Conservation (phyloP, 352 stramenopile species). For the Halophytophthora polymorphica region DNA sequence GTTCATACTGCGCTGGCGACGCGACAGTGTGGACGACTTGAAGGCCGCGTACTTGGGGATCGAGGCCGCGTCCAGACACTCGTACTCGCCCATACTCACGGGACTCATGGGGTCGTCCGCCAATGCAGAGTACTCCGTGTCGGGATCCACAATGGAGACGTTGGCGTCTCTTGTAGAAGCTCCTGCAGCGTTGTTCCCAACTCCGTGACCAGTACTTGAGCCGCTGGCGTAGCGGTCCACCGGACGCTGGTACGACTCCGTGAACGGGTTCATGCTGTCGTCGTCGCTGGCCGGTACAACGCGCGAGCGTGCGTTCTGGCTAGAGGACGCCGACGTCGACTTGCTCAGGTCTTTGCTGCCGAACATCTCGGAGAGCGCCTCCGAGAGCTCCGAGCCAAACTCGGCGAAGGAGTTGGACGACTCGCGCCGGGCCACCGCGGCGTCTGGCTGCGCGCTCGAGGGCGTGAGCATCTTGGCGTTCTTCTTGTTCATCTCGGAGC, state of each 20-base stretch:
- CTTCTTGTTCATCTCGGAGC: conserved; percentile 23
- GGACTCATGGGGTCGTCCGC: conserved; percentile 36
- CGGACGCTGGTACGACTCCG: conserved; percentile 40
- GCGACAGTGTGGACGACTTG: conserved; percentile 41
- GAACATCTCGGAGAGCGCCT: conserved; percentile 31
- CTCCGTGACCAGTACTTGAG: conserved; percentile 16
- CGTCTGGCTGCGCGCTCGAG: too few species aligned
- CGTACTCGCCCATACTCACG: conserved; percentile 61
- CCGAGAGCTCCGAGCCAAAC: conserved; percentile 28
- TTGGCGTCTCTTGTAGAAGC: conserved; percentile 11
- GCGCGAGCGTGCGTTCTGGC: too few species aligned
- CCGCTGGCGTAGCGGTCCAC: conserved; percentile 22
- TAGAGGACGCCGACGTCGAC: background rate
- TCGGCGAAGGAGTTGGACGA: conserved; percentile 19
- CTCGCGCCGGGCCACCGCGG: background rate
- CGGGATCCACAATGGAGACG: conserved; percentile 2
- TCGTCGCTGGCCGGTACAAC: conserved; percentile 31
- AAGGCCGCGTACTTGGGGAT: conserved; percentile 76
- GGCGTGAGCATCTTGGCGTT: background rate
- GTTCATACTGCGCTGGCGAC: conserved; percentile 16
- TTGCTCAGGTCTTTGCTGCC: conserved; percentile 14
- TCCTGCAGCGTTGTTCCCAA: conserved; percentile 15
- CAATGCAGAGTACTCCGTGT: conserved; percentile 14
- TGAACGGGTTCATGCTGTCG: conserved; percentile 71
- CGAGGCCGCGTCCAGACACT: conserved; percentile 69